These are phyloP conservation scores for Artemisia argyi DNA, from an alignment of 129 eudicot genomes.

Conservation along the genomic window DNA sequence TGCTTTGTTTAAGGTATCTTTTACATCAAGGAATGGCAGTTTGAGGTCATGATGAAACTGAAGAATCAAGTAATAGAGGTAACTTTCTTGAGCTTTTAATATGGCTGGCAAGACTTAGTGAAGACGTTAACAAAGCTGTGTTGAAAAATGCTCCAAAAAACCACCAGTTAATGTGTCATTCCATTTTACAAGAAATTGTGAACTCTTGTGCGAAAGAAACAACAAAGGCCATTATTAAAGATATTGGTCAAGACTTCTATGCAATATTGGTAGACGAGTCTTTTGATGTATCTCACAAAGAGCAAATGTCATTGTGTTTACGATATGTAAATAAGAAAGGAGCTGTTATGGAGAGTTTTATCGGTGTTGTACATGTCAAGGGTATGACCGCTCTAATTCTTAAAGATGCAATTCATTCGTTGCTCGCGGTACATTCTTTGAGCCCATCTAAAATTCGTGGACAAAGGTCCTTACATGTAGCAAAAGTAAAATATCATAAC, in stretches of 20 bases:
- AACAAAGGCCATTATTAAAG: neutral
- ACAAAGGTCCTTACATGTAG: too few relatives aligned
- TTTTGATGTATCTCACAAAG: too few relatives aligned
- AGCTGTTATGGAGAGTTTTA: too few relatives aligned
- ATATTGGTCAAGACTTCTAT: neutral
- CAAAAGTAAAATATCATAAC: too few relatives aligned
- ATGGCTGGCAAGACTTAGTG: neutral
- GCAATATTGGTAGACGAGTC: neutral
- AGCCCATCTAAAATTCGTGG: too few relatives aligned
- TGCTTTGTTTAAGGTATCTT: neutral
- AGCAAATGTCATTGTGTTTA: too few relatives aligned
- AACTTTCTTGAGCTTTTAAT: slow-evolving; percentile 9
- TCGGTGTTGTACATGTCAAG: too few relatives aligned
- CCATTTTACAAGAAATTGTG: neutral
- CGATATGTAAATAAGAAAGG: too few relatives aligned
- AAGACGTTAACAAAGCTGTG: neutral
- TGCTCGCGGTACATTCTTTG: too few relatives aligned
- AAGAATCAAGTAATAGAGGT: neutral
- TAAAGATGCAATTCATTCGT: too few relatives aligned
- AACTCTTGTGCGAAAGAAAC: slow-evolving; percentile 5
- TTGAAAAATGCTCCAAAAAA: neutral
- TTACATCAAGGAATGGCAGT: neutral
- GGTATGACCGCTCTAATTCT: too few relatives aligned
- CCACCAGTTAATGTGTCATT: neutral
- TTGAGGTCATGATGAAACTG: neutral